Evolutionary conservation across 352 stramenopile species (phyloP), one percentile per base, ranked within the genome.

Genomic region (Pythium brachiatum): DNA sequence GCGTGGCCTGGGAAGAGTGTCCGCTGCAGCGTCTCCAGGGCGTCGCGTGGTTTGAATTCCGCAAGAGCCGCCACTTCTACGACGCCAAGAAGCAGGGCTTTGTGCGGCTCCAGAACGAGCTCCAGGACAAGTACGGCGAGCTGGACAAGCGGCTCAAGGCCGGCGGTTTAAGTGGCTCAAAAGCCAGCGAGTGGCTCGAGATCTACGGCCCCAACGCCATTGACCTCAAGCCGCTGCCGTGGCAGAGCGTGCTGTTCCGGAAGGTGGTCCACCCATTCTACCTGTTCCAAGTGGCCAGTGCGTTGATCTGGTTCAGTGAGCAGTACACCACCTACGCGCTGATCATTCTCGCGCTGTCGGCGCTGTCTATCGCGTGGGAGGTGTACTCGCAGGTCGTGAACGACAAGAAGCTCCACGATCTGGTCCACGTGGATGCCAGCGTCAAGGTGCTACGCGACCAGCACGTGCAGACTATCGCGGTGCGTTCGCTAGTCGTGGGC

Each of bases 241-340:
- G 78, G 76, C 68, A 64, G 0, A 20, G 26, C 9, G 75, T 89
- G 50, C 67, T 93, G 8, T 57, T 92, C 11, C 74, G 79, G 36
- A 91, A 91, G 51, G 68, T 92, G 15, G 46, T 89, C 18, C 84
- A 93, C 26, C 84, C 84, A 53, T 93, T 92, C 65, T 93, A 93
- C 64, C 62, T 93, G 18, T 91, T 93, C 60, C 84, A 93, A 57
- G 62, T 90, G 16, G 51, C 78, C 21, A 90, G 82, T 31, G 79
- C 77, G 7, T 20, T 86, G 32, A 73, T 94, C 50, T 94, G 85
- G 85, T 59, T 92, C 38, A 77, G 67, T 48, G 79, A 92, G 62
- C 62, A 48, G 7, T 94, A 94, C 57, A 80, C 63, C 29, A 81
- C 77, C 3, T 94, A 94, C 58, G 75, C 84, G 21, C 56, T 86